Conservation (phyloP, 2,329 filamentous ascomycete genomes). For the Esteya vermicola region DNA sequence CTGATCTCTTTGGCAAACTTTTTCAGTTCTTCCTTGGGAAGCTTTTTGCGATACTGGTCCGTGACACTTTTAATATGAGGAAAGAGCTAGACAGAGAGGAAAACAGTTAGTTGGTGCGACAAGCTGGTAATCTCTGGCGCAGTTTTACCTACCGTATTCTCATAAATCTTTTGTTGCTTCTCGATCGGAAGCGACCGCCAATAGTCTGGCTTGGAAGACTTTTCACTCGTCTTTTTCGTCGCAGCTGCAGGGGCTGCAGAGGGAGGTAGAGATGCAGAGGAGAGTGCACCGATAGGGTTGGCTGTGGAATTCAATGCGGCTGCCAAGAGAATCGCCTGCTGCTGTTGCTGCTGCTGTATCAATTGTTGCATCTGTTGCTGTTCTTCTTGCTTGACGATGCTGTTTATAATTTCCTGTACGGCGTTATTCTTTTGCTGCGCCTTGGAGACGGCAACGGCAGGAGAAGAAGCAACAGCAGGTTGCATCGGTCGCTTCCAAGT, state of each 20-base stretch:
- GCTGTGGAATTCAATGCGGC: too few relatives aligned
- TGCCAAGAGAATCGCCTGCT: too few relatives aligned
- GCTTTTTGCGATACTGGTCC: slow-evolving; percentile 74
- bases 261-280: too few relatives aligned
- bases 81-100: slow-evolving; percentile 51
- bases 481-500: slow-evolving; percentile 70
- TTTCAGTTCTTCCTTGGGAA: slow-evolving; percentile 65
- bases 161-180: slow-evolving; percentile 90
- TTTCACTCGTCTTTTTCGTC: slow-evolving; percentile 43
- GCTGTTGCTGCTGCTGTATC: neutral
- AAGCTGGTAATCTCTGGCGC: too few relatives aligned
- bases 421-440: slow-evolving; percentile 51
- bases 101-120: too few relatives aligned
- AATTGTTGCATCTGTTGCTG: neutral
- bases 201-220: too few relatives aligned
- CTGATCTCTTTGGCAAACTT: slow-evolving; percentile 52
- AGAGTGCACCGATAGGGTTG: too few relatives aligned
- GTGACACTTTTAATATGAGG: slow-evolving; percentile 75
- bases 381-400: slow-evolving; percentile 48
- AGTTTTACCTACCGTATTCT: slow-evolving; percentile 79
- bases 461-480: too few relatives aligned
- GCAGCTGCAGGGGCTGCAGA: slow-evolving; percentile 25
- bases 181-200: slow-evolving; percentile 59
- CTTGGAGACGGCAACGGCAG: slow-evolving; percentile 52
- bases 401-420: slow-evolving; percentile 74